Evolutionary conservation across 768 basidiomycete genomes (phyloP), one percentile per base, ranked within the genome.

Genomic region (Boletellus ananas): DNA sequence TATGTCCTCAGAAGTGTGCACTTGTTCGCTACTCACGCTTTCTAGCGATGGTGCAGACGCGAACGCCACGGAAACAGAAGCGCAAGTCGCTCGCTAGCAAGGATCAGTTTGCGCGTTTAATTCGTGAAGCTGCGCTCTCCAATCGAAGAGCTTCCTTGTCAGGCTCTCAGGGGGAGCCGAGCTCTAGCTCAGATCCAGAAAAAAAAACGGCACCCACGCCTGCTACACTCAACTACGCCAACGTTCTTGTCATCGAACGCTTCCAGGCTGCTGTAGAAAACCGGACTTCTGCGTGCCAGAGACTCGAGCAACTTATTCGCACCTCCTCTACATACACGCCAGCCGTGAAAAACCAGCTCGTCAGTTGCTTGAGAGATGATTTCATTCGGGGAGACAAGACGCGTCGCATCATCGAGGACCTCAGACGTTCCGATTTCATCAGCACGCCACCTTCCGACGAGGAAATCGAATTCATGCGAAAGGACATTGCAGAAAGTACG

Each of bases 241-340:
- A 63, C 10, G 53, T 64, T 39, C 62, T 64, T 33, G 38, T 55
- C 18, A 65, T 65, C 34, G 62, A 64, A 42, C 60, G 55, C 34
- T 64, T 65, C 43, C 61, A 65, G 38, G 60, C 51, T 11, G 62
- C 63, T 10, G 55, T 65, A n/a, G 62, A 65, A 34, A 55, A 39
- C 34, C 63, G 62, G 16, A 50, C 63, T 17, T 59, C 60, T 46
- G 56, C 61, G 18, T 64, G 62, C 45, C 63, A 62, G 31, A 63
- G 55, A 47, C 63, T 64, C n/a, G 62, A 64, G 34, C 53, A 63
- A 18, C 62, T 64, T 43, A 60, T 64, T 18, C 58, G 63, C 27
- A 36, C 45, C 29, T 65, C 62, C 17, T 17, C 43, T 29, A 43
- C 56, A 21, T 62, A 65, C 31, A 41, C 60, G 1, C 54, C 58